Evolutionary conservation across 73 alveolate species (phyloP), one percentile per base, ranked within the genome.

Genomic region (Paramecium caudatum): DNA sequence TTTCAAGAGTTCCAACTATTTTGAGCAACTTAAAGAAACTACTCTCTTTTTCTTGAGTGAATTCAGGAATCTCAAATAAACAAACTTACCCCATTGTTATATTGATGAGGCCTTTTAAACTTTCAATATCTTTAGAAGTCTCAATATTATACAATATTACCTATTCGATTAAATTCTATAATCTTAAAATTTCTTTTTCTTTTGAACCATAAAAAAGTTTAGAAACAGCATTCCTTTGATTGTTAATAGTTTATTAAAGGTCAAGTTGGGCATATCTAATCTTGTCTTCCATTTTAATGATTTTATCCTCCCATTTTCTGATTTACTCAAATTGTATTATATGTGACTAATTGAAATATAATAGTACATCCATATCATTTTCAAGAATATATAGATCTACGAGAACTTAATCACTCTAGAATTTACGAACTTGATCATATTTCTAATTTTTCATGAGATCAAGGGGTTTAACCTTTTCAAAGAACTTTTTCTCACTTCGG

Each of bases 371-470:
- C 8, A 74, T 21, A 5, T 65, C 83, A 16, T 1, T 36, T 13
- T 74, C 88, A 7, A 16, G 19, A 41, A 74, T 74, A 23, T 9
- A 8, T 16, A 74, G 17, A 74, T 74, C 88, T 8, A 74, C 21
- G 5, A 74, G 43, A 27, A 74, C 21, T 39, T 74, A 27, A 74
- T 74, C 68, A 74, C 30, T 19, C 25, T 74, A 19, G 43, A 27
- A 74, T 21, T 74, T 74, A 55, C 80, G 80, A 55, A 5, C 80
- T 23, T 55, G 30, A 55, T 55, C 80, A 55, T 23, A 74, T 74
- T 45, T 30, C 21, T 45, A 45, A 36, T 41, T 37, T 47, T 74
- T 45, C 68, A 21, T 39, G 39, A 45, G 32, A 74, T 37, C 88
- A 36, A 74, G 43, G 6, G 43, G 39, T 7, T 74, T 19, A 39